phyloP scores from a whole-genome alignment of 495 filamentous ascomycete genomes.

The Antarctomyces pellizariae region DNA sequence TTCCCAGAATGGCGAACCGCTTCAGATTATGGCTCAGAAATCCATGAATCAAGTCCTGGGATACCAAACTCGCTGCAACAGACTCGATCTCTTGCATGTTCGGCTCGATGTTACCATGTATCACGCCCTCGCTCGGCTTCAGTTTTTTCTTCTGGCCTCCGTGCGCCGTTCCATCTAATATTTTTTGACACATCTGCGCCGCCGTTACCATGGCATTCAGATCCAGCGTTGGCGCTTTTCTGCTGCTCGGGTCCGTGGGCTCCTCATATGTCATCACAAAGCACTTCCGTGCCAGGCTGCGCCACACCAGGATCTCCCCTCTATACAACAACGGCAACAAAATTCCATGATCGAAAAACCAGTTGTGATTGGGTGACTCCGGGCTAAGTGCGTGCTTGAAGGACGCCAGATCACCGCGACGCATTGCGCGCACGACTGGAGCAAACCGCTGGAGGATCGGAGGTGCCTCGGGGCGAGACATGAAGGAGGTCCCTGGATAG shows the following conservation, averaged over 20 bases:
- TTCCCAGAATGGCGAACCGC: slow-evolving; percentile 63
- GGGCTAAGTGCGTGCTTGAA: slow-evolving; percentile 41
- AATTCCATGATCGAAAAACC: slow-evolving; percentile 57
- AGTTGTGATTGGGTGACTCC: slow-evolving; percentile 24
- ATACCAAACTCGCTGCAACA: slow-evolving; percentile 50
- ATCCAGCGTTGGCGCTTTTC: slow-evolving; percentile 30
- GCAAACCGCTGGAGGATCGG: slow-evolving; percentile 47
- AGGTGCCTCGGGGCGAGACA: slow-evolving; percentile 46
- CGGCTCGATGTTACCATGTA: slow-evolving; percentile 27
- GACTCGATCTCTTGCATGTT: slow-evolving; percentile 50
- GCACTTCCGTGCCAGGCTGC: slow-evolving; percentile 52
- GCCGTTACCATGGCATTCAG: slow-evolving; percentile 29
- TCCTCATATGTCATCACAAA: slow-evolving; percentile 37
- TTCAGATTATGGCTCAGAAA: slow-evolving; percentile 57
- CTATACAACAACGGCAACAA: slow-evolving; percentile 47
- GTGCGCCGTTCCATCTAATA: slow-evolving; percentile 20
- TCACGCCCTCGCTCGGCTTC: slow-evolving; percentile 22
- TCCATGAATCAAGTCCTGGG: slow-evolving; percentile 65
- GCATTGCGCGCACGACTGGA: slow-evolving; percentile 51
- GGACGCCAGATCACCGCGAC: slow-evolving; percentile 49
- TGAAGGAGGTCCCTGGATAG: slow-evolving; percentile 44
- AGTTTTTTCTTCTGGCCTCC: slow-evolving; percentile 21
- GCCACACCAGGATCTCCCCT: slow-evolving; percentile 65
- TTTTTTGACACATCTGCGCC: slow-evolving; percentile 24
- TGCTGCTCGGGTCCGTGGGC: slow-evolving; percentile 25